These are phyloP conservation scores for Pythium folliculosum DNA, from an alignment of 352 stramenopile genomes.

Conservation along the genomic window DNA sequence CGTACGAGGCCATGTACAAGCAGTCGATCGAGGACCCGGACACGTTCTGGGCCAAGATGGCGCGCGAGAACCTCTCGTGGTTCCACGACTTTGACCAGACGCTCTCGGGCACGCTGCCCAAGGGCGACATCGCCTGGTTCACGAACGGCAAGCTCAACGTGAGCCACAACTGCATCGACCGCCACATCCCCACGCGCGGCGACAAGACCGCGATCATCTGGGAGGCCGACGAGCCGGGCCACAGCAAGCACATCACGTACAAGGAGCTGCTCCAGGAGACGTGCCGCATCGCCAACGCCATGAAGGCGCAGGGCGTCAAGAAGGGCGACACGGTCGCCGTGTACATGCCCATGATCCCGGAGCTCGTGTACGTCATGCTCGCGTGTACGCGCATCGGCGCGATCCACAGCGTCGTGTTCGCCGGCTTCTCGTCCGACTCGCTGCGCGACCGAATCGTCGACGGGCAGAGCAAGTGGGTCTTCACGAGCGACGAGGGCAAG, in stretches of 20 bases:
- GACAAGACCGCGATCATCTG: constrained; percentile 96
- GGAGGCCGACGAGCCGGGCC: constrained; percentile 96
- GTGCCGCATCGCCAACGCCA: constrained; percentile 95
- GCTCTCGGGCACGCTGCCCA: constrained; percentile 81
- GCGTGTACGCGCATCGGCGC: constrained; percentile 97
- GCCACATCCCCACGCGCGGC: constrained; percentile 78
- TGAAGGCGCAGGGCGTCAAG: constrained; percentile 87
- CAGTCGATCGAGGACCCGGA: constrained; percentile 86
- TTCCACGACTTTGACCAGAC: constrained; percentile 92
- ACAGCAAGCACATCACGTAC: constrained; percentile 91
- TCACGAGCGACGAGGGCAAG: constrained; percentile 94
- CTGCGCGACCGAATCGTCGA: constrained; percentile 95
- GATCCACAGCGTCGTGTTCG: constrained; percentile 97
- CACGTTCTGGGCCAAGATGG: constrained; percentile 92
- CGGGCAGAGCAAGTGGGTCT: constrained; percentile 87
- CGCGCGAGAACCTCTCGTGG: constrained; percentile 91
- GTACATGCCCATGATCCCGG: constrained; percentile 99
- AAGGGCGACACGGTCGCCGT: constrained; percentile 96
- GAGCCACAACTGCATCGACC: constrained; percentile 95
- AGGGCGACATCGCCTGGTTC: constrained; percentile 96
- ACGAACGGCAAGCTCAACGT: constrained; percentile 94
- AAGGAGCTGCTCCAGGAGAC: constrained; percentile 84
- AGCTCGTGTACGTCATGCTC: constrained; percentile 98
- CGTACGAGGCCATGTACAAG: constrained; percentile 89
- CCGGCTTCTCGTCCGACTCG: constrained; percentile 93